Base-by-base conservation (phyloP, 1,139 yeast species). In the Saccharomyces hybrid region DNA sequence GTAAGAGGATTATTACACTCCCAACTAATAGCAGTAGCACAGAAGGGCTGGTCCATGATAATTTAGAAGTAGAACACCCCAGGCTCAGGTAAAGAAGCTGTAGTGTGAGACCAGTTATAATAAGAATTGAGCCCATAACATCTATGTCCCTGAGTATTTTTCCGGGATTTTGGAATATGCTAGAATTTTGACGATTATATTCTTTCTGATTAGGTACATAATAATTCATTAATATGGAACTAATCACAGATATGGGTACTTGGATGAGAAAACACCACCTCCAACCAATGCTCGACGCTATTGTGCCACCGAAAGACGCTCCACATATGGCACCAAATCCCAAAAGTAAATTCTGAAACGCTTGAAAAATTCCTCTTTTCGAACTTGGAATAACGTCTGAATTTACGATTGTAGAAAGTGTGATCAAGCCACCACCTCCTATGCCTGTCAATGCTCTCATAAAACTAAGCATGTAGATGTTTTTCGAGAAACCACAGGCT, bases 201-300 rank as follows among this genome's bases (percentile, higher is more conserved):
- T 56, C 62, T 13, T 53, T 47, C 50, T 62, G 65, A 31, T 63
- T 54, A 23, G 61, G 51, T 11, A 79, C 74, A 61, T 65, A 72
- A 20, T 65, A 58, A 59, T 68, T 72, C 20, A 76, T 70, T 2
- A 74, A 68, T 7, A 71, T 11, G 3, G 74, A 75, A 5, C 76
- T 79, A 11, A 70, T 38, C 2, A 77, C 49, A 6, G 86, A 82
- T 41, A 86, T 70, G 0, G 96, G 96, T 4, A 78, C 78, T 64
- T 81, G 85, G 41, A 74, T 64, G 56, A 73, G 69, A 59, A 81
- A 81, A 14, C 81, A 82, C 64, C 74, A 78, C 62, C 86, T 78
- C 96, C 96, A 88, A 26, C 95, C 95, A 57, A 80, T 76, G 20
- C 64, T 60, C 54, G 84, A 85, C 20, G 91, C 79, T 28, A 88